Evolutionary conservation across 805 yeast genomes (phyloP).

Genomic region (Groenewaldozyma salmanticensis): DNA sequence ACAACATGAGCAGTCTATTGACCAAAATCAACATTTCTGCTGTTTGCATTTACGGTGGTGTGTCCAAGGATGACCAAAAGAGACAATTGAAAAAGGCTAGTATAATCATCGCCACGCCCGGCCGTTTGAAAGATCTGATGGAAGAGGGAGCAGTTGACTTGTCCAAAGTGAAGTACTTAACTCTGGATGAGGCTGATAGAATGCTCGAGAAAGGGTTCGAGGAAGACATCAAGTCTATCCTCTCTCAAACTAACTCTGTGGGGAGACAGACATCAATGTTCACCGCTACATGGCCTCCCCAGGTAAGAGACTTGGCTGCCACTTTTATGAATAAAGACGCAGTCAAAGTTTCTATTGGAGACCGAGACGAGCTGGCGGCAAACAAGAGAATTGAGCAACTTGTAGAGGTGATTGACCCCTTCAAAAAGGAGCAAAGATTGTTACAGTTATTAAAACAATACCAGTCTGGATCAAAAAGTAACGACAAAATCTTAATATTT

Average conservation of each 20-base stretch:
- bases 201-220: conserved; percentile 98
- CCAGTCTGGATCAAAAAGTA: conserved; percentile 49
- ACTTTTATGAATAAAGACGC: conserved; percentile 69
- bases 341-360: conserved; percentile 87
- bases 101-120: conserved; percentile 96
- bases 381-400: conserved; percentile 88
- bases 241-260: conserved; percentile 43
- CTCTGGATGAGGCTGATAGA: conserved; percentile 96
- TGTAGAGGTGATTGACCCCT: conserved; percentile 84
- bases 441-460: conserved; percentile 65
- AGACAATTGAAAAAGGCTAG: conserved; percentile 54
- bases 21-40: conserved; percentile 53
- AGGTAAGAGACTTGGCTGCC: conserved; percentile 85
- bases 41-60: conserved; percentile 94
- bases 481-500: conserved; percentile 83
- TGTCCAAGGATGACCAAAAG: conserved; percentile 88
- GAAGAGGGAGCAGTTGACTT: conserved; percentile 79
- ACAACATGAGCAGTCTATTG: conserved; percentile 60
- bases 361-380: conserved; percentile 88
- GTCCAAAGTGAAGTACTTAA: conserved; percentile 60
- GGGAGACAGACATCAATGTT: conserved; percentile 92
- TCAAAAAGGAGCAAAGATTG: conserved; percentile 68
- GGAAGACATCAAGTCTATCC: conserved; percentile 82
- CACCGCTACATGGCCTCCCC: conserved; percentile 99
- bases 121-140: conserved; percentile 82